Evolutionary conservation across 176 grass and related monocot species (phyloP).

Genomic region (Avena eriantha): DNA sequence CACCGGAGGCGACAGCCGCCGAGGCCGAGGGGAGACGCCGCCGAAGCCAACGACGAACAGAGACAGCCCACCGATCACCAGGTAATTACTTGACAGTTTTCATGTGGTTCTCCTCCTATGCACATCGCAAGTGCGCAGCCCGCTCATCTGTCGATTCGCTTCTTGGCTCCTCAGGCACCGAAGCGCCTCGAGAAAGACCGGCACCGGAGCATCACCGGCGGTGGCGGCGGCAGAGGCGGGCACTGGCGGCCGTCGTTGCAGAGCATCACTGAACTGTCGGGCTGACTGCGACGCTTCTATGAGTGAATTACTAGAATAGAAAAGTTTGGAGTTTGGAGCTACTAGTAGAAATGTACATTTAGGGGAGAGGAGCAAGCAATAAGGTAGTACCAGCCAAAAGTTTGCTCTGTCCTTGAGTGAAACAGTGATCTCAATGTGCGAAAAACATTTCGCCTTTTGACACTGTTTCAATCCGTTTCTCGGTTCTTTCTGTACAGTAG

Average conservation of each 20-base stretch:
- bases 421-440: slow-evolving; percentile 20
- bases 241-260: slow-evolving; percentile 56
- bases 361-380: neutral
- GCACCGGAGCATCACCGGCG: slow-evolving; percentile 22
- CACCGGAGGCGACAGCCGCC: neutral
- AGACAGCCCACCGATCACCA: slow-evolving; percentile 8
- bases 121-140: neutral
- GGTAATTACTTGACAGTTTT: neutral
- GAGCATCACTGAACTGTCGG: slow-evolving; percentile 54
- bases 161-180: slow-evolving; percentile 29
- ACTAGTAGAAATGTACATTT: slow-evolving; percentile 36
- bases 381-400: neutral
- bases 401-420: neutral
- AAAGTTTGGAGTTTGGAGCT: slow-evolving; percentile 2
- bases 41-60: slow-evolving; percentile 2
- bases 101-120: neutral
- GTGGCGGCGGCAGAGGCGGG: neutral
- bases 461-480: neutral
- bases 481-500: neutral
- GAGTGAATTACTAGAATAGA: neutral
- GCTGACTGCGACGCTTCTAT: neutral
- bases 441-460: neutral
- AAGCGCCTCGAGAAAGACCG: slow-evolving; percentile 44
- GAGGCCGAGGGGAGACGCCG: neutral
- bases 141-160: neutral